Conservation (phyloP, 768 basidiomycete species). For the Mycena vulgaris region DNA sequence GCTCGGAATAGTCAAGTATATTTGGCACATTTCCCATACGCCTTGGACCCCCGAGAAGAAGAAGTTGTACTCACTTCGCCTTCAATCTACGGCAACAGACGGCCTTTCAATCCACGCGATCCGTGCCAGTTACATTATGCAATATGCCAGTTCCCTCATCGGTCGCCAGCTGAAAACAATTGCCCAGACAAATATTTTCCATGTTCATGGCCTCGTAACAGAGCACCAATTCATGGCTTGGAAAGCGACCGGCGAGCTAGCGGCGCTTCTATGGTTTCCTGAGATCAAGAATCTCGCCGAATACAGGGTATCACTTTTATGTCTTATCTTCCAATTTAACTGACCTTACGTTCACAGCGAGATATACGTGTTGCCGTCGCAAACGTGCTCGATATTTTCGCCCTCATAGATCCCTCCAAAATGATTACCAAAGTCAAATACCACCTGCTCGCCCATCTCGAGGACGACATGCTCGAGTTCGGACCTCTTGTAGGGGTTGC, state of each 20-base stretch:
- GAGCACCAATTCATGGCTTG: slow-evolving; percentile 40
- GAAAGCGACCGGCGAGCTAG: slow-evolving; percentile 37
- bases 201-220: slow-evolving; percentile 43
- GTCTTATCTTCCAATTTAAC: background rate
- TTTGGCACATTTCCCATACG: slow-evolving; percentile 44
- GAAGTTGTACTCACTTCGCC: slow-evolving; percentile 34
- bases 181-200: slow-evolving; percentile 44
- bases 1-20: slow-evolving; percentile 48
- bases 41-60: slow-evolving; percentile 33
- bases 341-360: background rate
- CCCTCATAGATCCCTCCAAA: background rate
- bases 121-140: slow-evolving; percentile 44
- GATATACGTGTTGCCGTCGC: background rate
- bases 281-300: slow-evolving; percentile 38
- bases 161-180: slow-evolving; percentile 48
- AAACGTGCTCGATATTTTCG: background rate
- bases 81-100: slow-evolving; percentile 38
- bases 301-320: slow-evolving; percentile 39
- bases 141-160: slow-evolving; percentile 46
- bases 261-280: slow-evolving; percentile 47
- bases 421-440: background rate
- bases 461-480: background rate
- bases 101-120: slow-evolving; percentile 45
- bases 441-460: background rate
- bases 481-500: background rate